Evolutionary conservation across 139 green algal genomes (phyloP), one percentile per base, ranked within the genome.

Genomic region (Micractinium conductrix): DNA sequence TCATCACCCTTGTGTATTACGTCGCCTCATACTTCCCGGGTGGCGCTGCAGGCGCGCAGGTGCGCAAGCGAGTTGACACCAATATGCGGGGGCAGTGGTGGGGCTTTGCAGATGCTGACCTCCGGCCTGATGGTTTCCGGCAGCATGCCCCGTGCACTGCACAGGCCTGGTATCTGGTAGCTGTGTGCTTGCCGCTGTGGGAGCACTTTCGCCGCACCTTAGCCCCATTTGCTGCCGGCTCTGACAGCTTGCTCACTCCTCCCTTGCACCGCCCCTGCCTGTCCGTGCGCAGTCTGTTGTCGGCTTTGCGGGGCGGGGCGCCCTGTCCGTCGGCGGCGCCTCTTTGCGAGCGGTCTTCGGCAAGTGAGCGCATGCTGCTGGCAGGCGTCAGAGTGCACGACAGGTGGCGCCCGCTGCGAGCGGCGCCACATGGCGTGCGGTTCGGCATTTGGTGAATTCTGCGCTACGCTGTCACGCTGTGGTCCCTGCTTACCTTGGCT

Each of bases 1-100:
- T 98, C 1, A 81, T 97, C 6, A 93, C 96, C 40, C 87, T 99
- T 84, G 50, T 97, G 44, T 98, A 99, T 79, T 99, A 99, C 84
- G 79, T 95, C 8, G 85, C 95, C 26, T 96, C 90, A 21, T 99
- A 98, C 84, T 98, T 98, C 84, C 96, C 96, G 30, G 96, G 96
- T 16, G 96, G 96, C 10, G 85, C 92, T 0, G 62, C 89, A 14
- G 94, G 96, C 17, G 92, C 80, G 5, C 70, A 86, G 79, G 76
- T 82, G 74, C 19, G 76, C 2, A 33, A 6, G 9, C 0, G 3
- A 22, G 45, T 45, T 45, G 73, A 24, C 28, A 35, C 2, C 60
- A 38, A 10, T n/a, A 71, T 6, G 30, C 16, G n/a, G 12, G 40
- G 30, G 8, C 16, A 37, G 63, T 16, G 40, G 30, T n/a, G 16